These are phyloP conservation scores for Chiua virens DNA, from an alignment of 768 basidiomycete species.

Conservation along the genomic window DNA sequence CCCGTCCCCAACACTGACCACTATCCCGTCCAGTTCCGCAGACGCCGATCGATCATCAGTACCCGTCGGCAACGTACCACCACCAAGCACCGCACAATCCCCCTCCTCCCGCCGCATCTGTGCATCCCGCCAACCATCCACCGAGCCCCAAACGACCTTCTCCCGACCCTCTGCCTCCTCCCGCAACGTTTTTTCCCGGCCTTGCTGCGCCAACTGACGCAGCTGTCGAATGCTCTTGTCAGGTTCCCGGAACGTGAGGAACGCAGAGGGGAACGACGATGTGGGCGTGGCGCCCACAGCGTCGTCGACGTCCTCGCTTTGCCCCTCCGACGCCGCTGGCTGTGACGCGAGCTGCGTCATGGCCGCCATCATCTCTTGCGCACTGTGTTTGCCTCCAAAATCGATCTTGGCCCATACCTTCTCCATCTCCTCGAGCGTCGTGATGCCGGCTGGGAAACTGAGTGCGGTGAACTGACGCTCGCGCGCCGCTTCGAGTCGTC, in stretches of 20 bases:
- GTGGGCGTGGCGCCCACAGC: neutral
- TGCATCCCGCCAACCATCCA: too few relatives aligned
- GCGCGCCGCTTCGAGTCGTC: slow-evolving; percentile 32
- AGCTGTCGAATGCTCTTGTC: slow-evolving; percentile 37
- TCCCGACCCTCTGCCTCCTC: slow-evolving; percentile 42
- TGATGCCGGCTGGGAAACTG: slow-evolving; percentile 50
- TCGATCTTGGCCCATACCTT: slow-evolving; percentile 31
- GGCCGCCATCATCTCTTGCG: slow-evolving; percentile 1
- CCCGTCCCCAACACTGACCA: too few relatives aligned
- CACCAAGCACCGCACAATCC: neutral
- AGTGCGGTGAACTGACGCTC: slow-evolving; percentile 47
- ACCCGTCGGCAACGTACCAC: slow-evolving; percentile 9
- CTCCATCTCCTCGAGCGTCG: slow-evolving; percentile 26
- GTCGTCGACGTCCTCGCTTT: too few relatives aligned
- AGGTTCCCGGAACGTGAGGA: slow-evolving; percentile 36
- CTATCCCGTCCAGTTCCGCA: too few relatives aligned
- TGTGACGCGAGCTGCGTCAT: neutral
- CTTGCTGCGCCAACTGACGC: slow-evolving; percentile 48
- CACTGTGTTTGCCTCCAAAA: slow-evolving; percentile 20
- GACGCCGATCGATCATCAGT: too few relatives aligned
- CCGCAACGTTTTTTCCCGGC: slow-evolving; percentile 41
- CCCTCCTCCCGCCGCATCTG: too few relatives aligned
- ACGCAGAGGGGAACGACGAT: slow-evolving; percentile 15
- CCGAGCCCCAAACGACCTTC: slow-evolving; percentile 43
- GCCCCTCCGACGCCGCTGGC: neutral